Base-by-base conservation (phyloP, 306 rosid species). In the Vigna hirtella region DNA sequence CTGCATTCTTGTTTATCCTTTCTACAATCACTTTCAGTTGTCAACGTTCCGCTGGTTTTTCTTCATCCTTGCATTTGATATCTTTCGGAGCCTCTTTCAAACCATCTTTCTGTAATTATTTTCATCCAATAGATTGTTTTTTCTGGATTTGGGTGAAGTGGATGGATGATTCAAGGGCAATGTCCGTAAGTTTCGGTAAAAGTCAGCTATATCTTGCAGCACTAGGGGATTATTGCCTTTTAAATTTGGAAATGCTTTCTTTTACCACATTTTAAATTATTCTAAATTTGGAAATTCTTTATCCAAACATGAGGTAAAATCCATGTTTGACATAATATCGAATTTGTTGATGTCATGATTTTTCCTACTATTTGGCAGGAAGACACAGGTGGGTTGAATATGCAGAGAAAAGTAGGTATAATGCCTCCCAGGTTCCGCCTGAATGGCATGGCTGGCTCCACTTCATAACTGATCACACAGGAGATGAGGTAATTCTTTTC, bases 401-500 rank as follows among this genome's bases (percentile, higher is more conserved):
- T 85, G 99, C 96, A 36, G 97, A 92, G 83, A 95, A 95, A 83
- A 28, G 79, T 72, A 94, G 99, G 76, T 95, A 93, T 81, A 95
- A 95, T 45, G 98, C 99, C 76, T 95, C 99, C 82, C 99, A 95
- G 87, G 99, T 95, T 69, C 99, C 99, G 42, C 34, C 99, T 64
- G 99, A 95, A 82, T 95, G 99, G 99, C 99, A 95, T 57, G 99
- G 99, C 82, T 95, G 99, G 99, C 90, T 95, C 66, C 99, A 95
- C 81, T 84, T 74, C 88, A 78, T 92, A 55, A 95, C 98, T 8
- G 99, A 95, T 84, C 93, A 87, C 86, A 95, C 99, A 3, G 99
- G 99, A 64, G 99, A 95, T 26, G 95, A 95, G 97, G 98, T 87
- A 81, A 72, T 82, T 66, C 36, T 16, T 5, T 68, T 77, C 16